phyloP scores from a whole-genome alignment of 371 early-diverging fungal species.

The Mortierella sp. region DNA sequence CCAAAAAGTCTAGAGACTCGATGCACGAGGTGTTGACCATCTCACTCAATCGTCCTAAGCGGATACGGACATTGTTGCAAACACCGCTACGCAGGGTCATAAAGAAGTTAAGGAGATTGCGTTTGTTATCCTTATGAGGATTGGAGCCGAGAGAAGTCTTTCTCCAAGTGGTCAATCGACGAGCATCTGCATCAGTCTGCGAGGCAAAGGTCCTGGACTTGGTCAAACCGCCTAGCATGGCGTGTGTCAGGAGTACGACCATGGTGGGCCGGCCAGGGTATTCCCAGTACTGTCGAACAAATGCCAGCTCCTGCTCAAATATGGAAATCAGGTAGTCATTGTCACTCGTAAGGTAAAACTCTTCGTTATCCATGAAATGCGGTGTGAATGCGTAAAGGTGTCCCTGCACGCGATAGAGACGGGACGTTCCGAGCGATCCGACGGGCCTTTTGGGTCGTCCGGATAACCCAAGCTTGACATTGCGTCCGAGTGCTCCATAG shows the following conservation, averaged over 20 bases:
- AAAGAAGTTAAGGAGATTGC: constrained; percentile 86
- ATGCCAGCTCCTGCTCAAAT: constrained; percentile 83
- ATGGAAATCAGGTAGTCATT: constrained; percentile 82
- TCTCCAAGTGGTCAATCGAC: constrained; percentile 46
- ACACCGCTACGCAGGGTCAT: constrained; percentile 83
- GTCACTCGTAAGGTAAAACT: constrained; percentile 88
- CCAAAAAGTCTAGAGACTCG: constrained; percentile 88
- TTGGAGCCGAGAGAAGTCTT: constrained; percentile 35
- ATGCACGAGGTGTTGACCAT: constrained; percentile 84
- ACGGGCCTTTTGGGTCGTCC: constrained; percentile 83
- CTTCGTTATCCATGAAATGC: constrained; percentile 89
- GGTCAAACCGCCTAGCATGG: constrained; percentile 76
- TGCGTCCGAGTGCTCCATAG: constrained; percentile 79
- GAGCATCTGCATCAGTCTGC: constrained; percentile 27
- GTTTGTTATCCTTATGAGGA: constrained; percentile 56
- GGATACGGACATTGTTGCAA: constrained; percentile 76
- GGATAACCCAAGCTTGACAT: constrained; percentile 79
- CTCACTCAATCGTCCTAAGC: constrained; percentile 80
- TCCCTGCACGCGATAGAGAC: constrained; percentile 86
- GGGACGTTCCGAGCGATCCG: constrained; percentile 84
- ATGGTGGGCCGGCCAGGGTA: constrained; percentile 88
- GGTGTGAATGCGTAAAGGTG: constrained; percentile 88
- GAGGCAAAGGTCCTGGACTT: constrained; percentile 22
- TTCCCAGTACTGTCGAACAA: constrained; percentile 82
- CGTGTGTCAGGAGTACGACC: constrained; percentile 78